phyloP scores from a whole-genome alignment of 2,329 filamentous ascomycete species.

The Pseudocercospora vitis region DNA sequence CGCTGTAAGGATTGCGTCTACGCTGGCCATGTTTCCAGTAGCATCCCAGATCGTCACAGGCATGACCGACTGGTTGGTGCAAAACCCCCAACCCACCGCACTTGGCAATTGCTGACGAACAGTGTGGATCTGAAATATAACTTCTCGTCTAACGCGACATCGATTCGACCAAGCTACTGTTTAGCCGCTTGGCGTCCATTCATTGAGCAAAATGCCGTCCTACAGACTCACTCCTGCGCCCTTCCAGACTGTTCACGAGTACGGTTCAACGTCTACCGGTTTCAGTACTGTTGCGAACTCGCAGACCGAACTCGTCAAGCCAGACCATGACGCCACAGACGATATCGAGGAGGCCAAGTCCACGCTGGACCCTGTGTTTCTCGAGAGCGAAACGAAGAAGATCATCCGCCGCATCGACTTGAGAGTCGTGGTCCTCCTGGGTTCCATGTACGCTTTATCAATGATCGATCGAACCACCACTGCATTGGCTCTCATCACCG shows the following conservation, averaged over 20 bases:
- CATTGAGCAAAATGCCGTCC: slow-evolving; percentile 3
- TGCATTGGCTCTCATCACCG: background rate
- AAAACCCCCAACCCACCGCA: background rate
- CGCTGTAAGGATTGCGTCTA: background rate
- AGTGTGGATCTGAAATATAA: no score
- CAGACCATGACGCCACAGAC: background rate
- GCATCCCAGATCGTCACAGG: background rate
- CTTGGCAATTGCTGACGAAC: no score
- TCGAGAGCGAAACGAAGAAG: background rate
- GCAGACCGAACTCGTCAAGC: background rate
- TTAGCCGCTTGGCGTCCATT: slow-evolving; percentile 7
- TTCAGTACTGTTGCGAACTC: background rate
- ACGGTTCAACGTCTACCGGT: background rate
- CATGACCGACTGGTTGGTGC: background rate
- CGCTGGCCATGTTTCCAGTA: background rate
- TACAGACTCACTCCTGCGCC: background rate
- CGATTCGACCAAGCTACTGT: background rate
- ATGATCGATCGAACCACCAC: slow-evolving; percentile 7
- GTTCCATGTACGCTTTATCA: background rate
- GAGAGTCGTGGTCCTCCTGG: slow-evolving; percentile 4
- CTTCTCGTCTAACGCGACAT: background rate
- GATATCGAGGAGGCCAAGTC: background rate
- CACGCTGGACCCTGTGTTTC: background rate
- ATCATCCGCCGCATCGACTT: background rate
- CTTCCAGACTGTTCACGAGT: slow-evolving; percentile 1